Evolutionary conservation across 2,329 filamentous ascomycete species (phyloP).

Genomic region (Aureobasidium sp.): DNA sequence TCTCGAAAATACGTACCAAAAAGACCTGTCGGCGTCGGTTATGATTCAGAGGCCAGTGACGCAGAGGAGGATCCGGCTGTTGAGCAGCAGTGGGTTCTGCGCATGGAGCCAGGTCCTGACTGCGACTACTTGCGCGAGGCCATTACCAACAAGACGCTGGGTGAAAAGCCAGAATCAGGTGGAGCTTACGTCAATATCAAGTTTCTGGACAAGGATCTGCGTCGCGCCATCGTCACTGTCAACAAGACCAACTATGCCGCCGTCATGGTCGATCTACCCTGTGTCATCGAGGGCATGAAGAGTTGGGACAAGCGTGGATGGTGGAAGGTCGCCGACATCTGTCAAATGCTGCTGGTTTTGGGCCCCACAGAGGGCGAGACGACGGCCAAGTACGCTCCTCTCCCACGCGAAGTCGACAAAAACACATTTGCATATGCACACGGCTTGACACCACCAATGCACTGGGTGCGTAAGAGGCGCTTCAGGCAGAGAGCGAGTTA

Average conservation of each 20-base stretch:
- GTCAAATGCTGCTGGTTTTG: slow-evolving; percentile 80
- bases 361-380: slow-evolving; percentile 55
- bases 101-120: slow-evolving; percentile 80
- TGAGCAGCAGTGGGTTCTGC: slow-evolving; percentile 82
- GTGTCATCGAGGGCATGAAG: slow-evolving; percentile 86
- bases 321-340: slow-evolving; percentile 83
- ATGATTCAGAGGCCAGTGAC: slow-evolving; percentile 93
- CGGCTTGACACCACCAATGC: slow-evolving; percentile 81
- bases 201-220: slow-evolving; percentile 67
- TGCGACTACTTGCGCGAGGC: slow-evolving; percentile 73
- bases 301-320: slow-evolving; percentile 82
- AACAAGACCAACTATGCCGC: slow-evolving; percentile 68
- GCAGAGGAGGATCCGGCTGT: slow-evolving; percentile 79
- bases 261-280: slow-evolving; percentile 74
- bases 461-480: slow-evolving; percentile 71
- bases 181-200: slow-evolving; percentile 74
- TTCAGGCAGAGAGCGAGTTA: slow-evolving; percentile 79
- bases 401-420: slow-evolving; percentile 66
- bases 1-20: slow-evolving; percentile 48
- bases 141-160: slow-evolving; percentile 71
- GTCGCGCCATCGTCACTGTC: slow-evolving; percentile 66
- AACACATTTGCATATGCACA: slow-evolving; percentile 69
- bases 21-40: slow-evolving; percentile 75
- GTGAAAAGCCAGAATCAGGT: slow-evolving; percentile 54
- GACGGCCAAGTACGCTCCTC: slow-evolving; percentile 44